Evolutionary conservation across 176 grass and related monocot genomes (phyloP), one percentile per base, ranked within the genome.

Genomic region (Avena atlantica): DNA sequence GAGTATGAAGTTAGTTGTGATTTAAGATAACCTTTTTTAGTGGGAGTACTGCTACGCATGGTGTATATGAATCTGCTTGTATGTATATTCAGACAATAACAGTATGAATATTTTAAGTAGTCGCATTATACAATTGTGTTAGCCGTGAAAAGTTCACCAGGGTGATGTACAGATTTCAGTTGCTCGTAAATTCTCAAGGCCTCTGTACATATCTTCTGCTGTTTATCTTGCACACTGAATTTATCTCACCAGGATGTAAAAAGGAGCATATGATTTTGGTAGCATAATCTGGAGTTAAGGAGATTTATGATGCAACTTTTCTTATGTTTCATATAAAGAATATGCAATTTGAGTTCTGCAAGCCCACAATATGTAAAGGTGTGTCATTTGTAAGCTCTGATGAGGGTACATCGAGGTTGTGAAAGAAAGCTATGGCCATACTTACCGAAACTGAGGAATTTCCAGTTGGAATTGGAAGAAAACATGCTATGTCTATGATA

Each of bases 11-110:
- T 55, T 78, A 67, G n/a, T 21, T 24, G 1, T 65, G 16, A 24
- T 77, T 85, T 66, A 37, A 20, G 2, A 86, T 78, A 86, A 65
- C 16, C 17, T 68, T 19, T 78, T 56, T 14, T 56, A 44, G 29
- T 27, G 67, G 47, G 20, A 10, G 13, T 74, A 48, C 17, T 31
- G 48, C 3, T 84, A 42, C 40, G 21, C 21, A 74, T 74, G 53
- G 20, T 40, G 4, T 27, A 24, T 13, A 31, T 4, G 3, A 29
- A 84, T 84, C 37, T 84, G 37, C 15, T 29, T 19, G 1, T 49
- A 58, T 74, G 37, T 40, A 40, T 40, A 40, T 40, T 40, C 4
- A 40, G 37, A 40, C 0, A 40, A 40, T 40, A 36, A 21, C n/a
- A 3, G 5, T 76, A 51, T 60, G 31, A 34, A 63, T 16, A 34